Percentiles rank a stretch among this genome's conserved stretches.
These are phyloP conservation scores for Arthrobotrys pseudoclavata DNA, from an alignment of 2,329 filamentous ascomycete species.

Conservation along the genomic window DNA sequence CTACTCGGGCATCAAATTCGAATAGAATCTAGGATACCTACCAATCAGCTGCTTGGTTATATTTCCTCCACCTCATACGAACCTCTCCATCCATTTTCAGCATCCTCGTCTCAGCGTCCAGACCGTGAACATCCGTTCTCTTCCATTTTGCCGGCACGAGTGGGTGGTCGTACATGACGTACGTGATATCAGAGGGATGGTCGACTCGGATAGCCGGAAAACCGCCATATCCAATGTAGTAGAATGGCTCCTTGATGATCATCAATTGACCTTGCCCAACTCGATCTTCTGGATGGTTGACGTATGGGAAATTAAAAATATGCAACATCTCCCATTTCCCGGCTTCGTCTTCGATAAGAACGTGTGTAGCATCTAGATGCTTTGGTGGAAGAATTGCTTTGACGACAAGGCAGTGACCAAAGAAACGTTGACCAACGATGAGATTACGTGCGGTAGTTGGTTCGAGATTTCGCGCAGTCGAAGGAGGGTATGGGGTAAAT, in stretches of 20 bases:
- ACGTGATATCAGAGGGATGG: conserved; percentile 43
- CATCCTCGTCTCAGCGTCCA: conserved; percentile 22
- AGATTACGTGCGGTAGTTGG: conserved; percentile 7
- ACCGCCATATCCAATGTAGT: conserved; percentile 30
- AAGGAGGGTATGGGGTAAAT: conserved; percentile 37
- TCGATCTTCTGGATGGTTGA: conserved; percentile 35
- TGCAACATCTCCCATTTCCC: conserved; percentile 47
- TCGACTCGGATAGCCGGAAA: conserved; percentile 46
- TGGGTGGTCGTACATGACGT: conserved; percentile 38
- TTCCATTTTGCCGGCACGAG: conserved; percentile 40
- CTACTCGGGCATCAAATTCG: too few relatives aligned
- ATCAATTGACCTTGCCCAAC: conserved; percentile 40
- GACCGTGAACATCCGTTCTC: conserved; percentile 34
- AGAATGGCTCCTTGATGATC: conserved; percentile 52
- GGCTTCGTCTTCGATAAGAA: conserved; percentile 45
- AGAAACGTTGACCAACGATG: not conserved
- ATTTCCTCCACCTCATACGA: conserved; percentile 55
- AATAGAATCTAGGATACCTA: not conserved
- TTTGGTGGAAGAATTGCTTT: conserved; percentile 41
- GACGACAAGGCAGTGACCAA: conserved; percentile 31
- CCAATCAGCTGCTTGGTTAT: conserved; percentile 46
- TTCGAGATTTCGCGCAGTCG: not conserved
- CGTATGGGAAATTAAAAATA: conserved; percentile 43
- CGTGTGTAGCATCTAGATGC: conserved; percentile 39
- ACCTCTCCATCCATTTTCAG: conserved; percentile 50